phyloP scores from a whole-genome alignment of 2,329 filamentous ascomycete species.

The Colletotrichum liaoningense region DNA sequence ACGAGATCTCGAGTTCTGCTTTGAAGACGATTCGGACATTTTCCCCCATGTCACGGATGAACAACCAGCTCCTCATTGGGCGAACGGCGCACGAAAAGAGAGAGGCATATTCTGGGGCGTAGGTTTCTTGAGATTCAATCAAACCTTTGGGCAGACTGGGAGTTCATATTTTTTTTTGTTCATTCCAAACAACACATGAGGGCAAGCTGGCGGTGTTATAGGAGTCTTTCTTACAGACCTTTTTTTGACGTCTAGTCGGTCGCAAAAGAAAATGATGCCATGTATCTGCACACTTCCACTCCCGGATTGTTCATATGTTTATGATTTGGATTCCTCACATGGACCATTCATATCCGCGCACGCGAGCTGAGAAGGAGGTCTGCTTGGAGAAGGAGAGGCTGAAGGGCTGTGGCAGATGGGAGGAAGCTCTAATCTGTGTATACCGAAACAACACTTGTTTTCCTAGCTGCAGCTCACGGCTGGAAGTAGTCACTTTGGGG shows the following conservation, averaged over 20 bases:
- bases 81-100: conserved; percentile 39
- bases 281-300: conserved; percentile 28
- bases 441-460: conserved; percentile 26
- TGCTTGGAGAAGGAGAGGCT: background rate
- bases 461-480: background rate
- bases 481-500: conserved; percentile 17
- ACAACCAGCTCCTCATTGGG: conserved; percentile 34
- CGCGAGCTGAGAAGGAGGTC: background rate
- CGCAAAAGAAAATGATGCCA: conserved; percentile 34
- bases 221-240: conserved; percentile 30
- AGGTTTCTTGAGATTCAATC: conserved; percentile 36
- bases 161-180: conserved; percentile 31
- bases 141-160: conserved; percentile 36
- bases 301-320: background rate
- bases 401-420: conserved; percentile 12
- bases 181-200: conserved; percentile 35
- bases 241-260: conserved; percentile 28
- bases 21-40: conserved; percentile 37
- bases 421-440: conserved; percentile 35
- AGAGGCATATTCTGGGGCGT: conserved; percentile 36
- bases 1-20: conserved; percentile 35
- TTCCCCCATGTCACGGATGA: conserved; percentile 30
- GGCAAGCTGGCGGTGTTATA: conserved; percentile 35
- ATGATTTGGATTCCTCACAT: conserved; percentile 14
- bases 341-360: background rate